These are phyloP conservation scores for Cydonia oblonga DNA, from an alignment of 331 rosid genomes.

Conservation along the genomic window DNA sequence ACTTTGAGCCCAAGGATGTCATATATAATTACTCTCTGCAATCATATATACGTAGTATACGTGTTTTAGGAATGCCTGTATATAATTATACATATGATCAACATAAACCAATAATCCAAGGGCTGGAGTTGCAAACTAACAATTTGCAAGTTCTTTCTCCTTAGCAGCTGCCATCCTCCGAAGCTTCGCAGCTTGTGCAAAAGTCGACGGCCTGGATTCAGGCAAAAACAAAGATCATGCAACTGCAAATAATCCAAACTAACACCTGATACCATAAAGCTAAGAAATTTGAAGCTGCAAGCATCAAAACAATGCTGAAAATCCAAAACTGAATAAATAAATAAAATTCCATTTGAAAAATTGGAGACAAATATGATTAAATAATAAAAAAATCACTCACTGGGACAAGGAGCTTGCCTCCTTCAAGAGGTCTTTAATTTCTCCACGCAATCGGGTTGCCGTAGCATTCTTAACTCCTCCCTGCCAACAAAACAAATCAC, in stretches of 20 bases:
- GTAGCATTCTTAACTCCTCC: slow-evolving; percentile 27
- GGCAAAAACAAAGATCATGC: not conserved
- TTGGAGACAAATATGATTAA: not conserved
- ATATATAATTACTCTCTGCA: not conserved
- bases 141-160: slow-evolving; percentile 75
- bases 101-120: not conserved
- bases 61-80: not conserved
- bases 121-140: slow-evolving; percentile 23
- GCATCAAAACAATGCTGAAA: not conserved
- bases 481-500: slow-evolving; percentile 3
- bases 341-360: not conserved
- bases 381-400: slow-evolving; percentile 30
- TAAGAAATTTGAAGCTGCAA: not conserved
- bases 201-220: slow-evolving; percentile 73
- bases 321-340: too few species aligned
- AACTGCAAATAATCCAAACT: not conserved
- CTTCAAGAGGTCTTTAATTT: slow-evolving; percentile 58
- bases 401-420: slow-evolving; percentile 74
- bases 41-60: not conserved
- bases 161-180: slow-evolving; percentile 63
- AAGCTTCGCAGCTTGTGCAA: slow-evolving; percentile 82
- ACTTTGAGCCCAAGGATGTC: not conserved
- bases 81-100: not conserved
- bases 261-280: not conserved
- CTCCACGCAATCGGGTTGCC: slow-evolving; percentile 41